Base-by-base conservation (phyloP, 78 protist species). In the Chrysochromulina parva region DNA sequence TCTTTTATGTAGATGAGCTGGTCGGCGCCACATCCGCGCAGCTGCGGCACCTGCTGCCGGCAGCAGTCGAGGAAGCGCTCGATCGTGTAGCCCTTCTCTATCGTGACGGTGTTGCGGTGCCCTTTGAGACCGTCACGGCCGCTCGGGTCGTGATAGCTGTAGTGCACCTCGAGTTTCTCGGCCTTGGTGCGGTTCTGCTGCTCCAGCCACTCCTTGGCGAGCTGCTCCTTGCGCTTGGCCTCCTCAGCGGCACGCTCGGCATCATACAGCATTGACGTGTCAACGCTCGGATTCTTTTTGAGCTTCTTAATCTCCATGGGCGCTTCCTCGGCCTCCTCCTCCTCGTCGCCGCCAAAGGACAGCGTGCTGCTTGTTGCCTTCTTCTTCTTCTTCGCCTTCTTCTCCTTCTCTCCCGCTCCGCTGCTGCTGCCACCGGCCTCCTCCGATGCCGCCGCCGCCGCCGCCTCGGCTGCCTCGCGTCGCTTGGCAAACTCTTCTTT, bases 141-240 rank as follows among this genome's bases (percentile, higher is more conserved):
- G 62, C 62, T 58, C 1, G 98, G 98, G 88, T 97, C 98, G 98
- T 98, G 97, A 80, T 74, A 97, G 24, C 89, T 52, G 89, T 94
- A 97, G 3, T 94, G 88, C 1, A 97, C 91, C 11, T 94, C 93
- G 19, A 97, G 89, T 38, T 19, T 54, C 57, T 97, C 98, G 24
- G 90, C 91, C 66, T 95, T 95, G 19, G 96, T 94, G 57, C 19
- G 24, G 24, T 88, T 91, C 91, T 96, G 98, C 88, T 93, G 55
- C 47, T 90, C 96, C 47, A 55, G 38, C 97, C 97, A 96, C 88
- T 94, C 82, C 26, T 38, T 48, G 13, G 93, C 78, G 52, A 96
- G 88, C 50, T 5, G 50, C 78, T 5, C 78, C 85, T 87, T 55
- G 76, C 94, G 95, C 22, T 94, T 89, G 28, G 5, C n/a, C 62